Evolutionary conservation across 305 asterid genomes (phyloP).

Genomic region (Fraxinus greggii): DNA sequence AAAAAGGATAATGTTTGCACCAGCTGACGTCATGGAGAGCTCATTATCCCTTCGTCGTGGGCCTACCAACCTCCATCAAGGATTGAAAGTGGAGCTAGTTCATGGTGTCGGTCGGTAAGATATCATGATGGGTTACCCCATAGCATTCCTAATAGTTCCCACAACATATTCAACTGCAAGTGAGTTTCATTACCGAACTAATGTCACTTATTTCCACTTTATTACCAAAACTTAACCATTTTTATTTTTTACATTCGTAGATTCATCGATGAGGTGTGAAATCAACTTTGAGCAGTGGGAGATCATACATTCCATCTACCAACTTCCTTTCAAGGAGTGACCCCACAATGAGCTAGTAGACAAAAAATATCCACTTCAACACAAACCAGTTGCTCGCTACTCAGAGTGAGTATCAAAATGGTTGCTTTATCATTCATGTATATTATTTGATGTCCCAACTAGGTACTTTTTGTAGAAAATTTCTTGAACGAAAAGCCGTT

Average conservation of each 20-base stretch:
- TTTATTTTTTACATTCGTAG: background rate
- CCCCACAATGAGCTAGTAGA: background rate
- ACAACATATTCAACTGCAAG: background rate
- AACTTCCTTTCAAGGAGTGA: background rate
- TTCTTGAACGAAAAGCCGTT: background rate
- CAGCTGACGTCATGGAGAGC: background rate
- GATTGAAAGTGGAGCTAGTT: background rate
- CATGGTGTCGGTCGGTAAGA: background rate
- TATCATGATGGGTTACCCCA: background rate
- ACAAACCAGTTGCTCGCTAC: background rate
- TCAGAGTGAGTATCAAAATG: background rate
- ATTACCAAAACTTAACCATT: background rate
- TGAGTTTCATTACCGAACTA: background rate
- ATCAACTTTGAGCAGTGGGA: background rate
- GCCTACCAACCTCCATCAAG: background rate
- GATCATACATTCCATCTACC: background rate
- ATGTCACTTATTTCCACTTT: background rate
- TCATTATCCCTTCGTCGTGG: background rate
- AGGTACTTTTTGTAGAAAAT: background rate
- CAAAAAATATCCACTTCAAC: background rate
- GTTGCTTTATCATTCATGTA: background rate
- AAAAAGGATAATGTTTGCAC: background rate
- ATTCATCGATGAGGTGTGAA: background rate
- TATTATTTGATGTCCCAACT: background rate
- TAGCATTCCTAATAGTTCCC: background rate